A percentile compares a stretch with the other conserved stretches of the same genome.
These are phyloP conservation scores for Tuber borchii DNA, from an alignment of 495 filamentous ascomycete species.

Conservation along the genomic window DNA sequence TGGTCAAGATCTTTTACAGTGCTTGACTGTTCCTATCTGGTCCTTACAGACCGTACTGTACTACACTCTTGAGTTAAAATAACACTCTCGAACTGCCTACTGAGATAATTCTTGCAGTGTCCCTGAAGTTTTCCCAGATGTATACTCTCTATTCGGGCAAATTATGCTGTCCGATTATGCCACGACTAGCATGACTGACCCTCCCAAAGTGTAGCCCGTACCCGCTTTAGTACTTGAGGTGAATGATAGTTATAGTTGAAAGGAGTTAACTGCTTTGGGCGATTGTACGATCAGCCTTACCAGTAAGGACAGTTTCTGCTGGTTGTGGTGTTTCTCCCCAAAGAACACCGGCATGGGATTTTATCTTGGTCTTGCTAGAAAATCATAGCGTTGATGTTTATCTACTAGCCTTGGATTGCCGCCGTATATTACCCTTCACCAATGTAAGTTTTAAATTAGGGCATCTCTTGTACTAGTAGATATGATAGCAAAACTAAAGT, in stretches of 20 bases:
- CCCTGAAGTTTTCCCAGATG: background rate
- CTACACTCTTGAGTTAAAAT: background rate
- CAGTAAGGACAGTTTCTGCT: no score
- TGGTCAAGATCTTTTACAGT: background rate
- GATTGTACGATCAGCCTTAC: no score
- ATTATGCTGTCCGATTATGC: background rate
- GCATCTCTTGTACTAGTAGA: no score
- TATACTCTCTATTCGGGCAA: background rate
- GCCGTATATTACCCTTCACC: no score
- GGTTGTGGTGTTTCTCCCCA: no score
- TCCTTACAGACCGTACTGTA: background rate
- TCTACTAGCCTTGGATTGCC: no score
- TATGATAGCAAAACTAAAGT: no score
- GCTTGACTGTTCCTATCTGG: background rate
- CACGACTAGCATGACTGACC: background rate
- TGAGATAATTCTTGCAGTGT: background rate
- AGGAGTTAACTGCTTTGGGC: background rate
- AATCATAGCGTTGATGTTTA: no score
- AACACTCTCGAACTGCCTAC: background rate
- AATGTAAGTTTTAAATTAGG: no score
- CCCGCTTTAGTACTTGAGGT: background rate
- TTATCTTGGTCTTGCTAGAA: no score
- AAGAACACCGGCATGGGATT: no score
- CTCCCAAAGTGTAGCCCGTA: background rate
- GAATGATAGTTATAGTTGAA: background rate